Percentiles rank a stretch among this genome's conserved stretches.
These are phyloP conservation scores for Metarhizium sp. DNA, from an alignment of 2,329 filamentous ascomycete species.

Conservation along the genomic window DNA sequence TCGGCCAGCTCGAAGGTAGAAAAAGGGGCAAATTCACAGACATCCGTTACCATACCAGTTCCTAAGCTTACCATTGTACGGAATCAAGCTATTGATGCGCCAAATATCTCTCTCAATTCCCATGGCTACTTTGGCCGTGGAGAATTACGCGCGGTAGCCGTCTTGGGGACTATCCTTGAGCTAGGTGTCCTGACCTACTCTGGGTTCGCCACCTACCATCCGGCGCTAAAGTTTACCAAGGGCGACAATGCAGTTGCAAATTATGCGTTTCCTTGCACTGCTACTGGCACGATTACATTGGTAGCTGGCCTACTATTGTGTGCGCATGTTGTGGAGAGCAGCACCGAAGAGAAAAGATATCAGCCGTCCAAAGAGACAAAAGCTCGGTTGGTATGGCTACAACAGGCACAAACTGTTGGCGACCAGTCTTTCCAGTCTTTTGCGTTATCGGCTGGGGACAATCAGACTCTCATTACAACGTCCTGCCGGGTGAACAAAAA, in stretches of 20 bases:
- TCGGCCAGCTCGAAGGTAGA: neutral
- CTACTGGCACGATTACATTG: slow-evolving; percentile 17
- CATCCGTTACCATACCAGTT: neutral
- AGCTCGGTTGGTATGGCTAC: slow-evolving; percentile 18
- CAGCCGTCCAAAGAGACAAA: neutral
- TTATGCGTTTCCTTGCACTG: slow-evolving; percentile 18
- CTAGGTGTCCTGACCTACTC: neutral
- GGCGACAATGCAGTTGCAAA: neutral
- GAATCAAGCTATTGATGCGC: neutral
- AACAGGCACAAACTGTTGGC: slow-evolving; percentile 6
- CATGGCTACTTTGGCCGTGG: neutral
- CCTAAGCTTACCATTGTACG: neutral
- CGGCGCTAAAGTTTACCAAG: neutral
- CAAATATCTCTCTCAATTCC: neutral
- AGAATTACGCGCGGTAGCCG: neutral
- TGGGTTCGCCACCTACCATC: neutral
- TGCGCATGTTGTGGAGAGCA: slow-evolving; percentile 20
- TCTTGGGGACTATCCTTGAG: neutral
- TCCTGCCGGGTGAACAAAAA: neutral
- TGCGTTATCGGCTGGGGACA: neutral
- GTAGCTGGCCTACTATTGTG: slow-evolving; percentile 19
- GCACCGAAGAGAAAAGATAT: slow-evolving; percentile 16
- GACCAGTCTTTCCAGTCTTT: neutral
- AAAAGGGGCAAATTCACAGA: neutral
- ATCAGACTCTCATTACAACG: neutral